These are phyloP conservation scores for Blastocystis sp. DNA, from an alignment of 352 stramenopile genomes.

Conservation along the genomic window DNA sequence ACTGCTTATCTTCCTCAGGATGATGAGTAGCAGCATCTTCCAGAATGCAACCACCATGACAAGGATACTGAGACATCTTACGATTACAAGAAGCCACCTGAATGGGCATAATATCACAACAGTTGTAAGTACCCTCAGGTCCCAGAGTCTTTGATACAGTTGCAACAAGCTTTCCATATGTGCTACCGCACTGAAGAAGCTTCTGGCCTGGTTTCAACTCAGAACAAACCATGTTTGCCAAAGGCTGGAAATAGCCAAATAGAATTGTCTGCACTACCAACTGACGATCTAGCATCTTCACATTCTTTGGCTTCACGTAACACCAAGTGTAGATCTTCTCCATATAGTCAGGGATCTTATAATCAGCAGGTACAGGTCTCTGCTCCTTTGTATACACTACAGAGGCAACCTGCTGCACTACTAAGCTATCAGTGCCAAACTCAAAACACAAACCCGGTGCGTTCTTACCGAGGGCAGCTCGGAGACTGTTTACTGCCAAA, in stretches of 20 bases:
- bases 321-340: conserved; percentile 66
- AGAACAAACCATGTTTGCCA: conserved; percentile 54
- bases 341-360: conserved; percentile 52
- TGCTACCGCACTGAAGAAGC: conserved; percentile 47
- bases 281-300: conserved; percentile 66
- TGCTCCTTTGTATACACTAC: conserved; percentile 65
- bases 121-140: conserved; percentile 55
- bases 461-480: background rate
- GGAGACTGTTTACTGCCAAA: background rate
- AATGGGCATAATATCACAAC: conserved; percentile 65
- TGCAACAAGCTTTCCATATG: conserved; percentile 38
- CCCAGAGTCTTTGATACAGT: conserved; percentile 58
- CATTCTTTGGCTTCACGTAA: conserved; percentile 64
- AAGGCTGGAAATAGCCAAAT: conserved; percentile 62
- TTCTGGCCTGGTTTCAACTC: conserved; percentile 53
- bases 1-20: conserved; percentile 55
- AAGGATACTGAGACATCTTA: conserved; percentile 50
- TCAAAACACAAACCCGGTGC: background rate
- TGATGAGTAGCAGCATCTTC: conserved; percentile 57
- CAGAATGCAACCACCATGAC: conserved; percentile 49
- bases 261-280: conserved; percentile 58
- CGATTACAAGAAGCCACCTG: conserved; percentile 60
- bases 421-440: background rate
- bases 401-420: conserved; percentile 21
- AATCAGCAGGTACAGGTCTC: conserved; percentile 53